A percentile compares a stretch with the other conserved stretches of the same genome.
Conservation (phyloP, 1,139 yeast genomes). For the Blastobotrys illinoisensis region DNA sequence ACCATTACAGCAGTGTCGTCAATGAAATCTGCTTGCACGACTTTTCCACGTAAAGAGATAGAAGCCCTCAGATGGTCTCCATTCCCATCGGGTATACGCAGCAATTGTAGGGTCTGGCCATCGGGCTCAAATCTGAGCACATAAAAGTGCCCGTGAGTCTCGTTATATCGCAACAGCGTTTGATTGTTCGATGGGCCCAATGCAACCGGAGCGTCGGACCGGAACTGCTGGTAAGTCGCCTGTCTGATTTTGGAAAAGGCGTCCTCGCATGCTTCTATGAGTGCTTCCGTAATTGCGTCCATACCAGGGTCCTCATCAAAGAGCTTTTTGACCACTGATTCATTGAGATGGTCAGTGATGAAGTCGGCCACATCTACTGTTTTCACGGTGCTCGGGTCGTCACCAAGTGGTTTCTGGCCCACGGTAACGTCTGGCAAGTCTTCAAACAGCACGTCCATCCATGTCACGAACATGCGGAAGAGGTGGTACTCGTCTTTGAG, state of each 20-base stretch:
- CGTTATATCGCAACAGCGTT: not conserved
- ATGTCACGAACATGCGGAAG: slow-evolving; percentile 47
- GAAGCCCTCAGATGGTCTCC: not conserved
- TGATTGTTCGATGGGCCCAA: slow-evolving; percentile 4
- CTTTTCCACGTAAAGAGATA: not conserved
- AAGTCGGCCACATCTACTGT: slow-evolving; percentile 23
- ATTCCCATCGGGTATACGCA: not conserved
- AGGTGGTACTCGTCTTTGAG: slow-evolving; percentile 48
- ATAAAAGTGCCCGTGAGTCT: slow-evolving; percentile 2
- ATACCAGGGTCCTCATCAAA: not conserved
- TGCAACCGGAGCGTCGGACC: not conserved
- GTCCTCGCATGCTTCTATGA: slow-evolving; percentile 6
- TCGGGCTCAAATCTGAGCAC: not conserved
- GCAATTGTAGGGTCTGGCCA: not conserved
- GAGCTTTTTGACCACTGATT: slow-evolving; percentile 9
- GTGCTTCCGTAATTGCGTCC: not conserved
- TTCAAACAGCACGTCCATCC: slow-evolving; percentile 25
- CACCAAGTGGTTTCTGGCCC: slow-evolving; percentile 15
- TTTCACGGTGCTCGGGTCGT: slow-evolving; percentile 18
- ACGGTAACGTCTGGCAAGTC: slow-evolving; percentile 17
- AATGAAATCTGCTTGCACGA: slow-evolving; percentile 18
- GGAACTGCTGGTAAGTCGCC: slow-evolving; percentile 14
- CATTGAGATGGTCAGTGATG: slow-evolving; percentile 17
- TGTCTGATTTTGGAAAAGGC: slow-evolving; percentile 15
- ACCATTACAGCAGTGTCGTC: slow-evolving; percentile 14